Percentiles rank a stretch among this genome's conserved stretches.
Conservation (phyloP, 306 rosid genomes). For the Abrus precatorius region DNA sequence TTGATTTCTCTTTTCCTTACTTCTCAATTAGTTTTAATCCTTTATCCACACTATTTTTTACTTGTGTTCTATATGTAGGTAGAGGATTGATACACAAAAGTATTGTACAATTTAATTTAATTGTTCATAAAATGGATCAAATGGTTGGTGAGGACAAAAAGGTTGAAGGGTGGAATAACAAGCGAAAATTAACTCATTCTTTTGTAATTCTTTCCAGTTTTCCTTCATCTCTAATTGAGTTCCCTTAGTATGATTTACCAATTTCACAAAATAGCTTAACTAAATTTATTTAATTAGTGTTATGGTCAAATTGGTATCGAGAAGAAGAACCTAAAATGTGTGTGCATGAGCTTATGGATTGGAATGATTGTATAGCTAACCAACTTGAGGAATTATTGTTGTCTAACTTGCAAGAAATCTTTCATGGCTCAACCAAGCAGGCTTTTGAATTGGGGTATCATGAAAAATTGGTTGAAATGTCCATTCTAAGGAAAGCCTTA, state of each 20-base stretch:
- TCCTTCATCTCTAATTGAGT: constrained; percentile 36
- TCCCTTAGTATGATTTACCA: constrained; percentile 43
- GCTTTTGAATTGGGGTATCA: constrained; percentile 61
- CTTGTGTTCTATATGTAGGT: constrained; percentile 37
- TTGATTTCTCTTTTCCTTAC: not conserved
- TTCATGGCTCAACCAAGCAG: constrained; percentile 55
- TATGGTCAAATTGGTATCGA: constrained; percentile 34
- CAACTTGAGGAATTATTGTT: constrained; percentile 63
- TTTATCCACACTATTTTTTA: not conserved
- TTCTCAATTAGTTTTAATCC: not conserved
- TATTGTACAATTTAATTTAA: constrained; percentile 28
- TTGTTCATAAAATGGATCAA: constrained; percentile 51
- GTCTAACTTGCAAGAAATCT: constrained; percentile 60
- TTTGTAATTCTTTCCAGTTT: constrained; percentile 4
- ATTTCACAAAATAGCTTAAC: constrained; percentile 13
- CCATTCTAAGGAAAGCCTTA: constrained; percentile 60
- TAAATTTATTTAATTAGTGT: constrained; percentile 32
- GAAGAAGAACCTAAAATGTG: constrained; percentile 41
- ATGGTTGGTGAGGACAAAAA: constrained; percentile 31
- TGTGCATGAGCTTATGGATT: constrained; percentile 53
- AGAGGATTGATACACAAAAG: not conserved
- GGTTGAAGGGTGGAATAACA: constrained; percentile 49
- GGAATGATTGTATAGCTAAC: constrained; percentile 64
- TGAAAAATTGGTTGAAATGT: constrained; percentile 52
- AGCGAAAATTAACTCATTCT: constrained; percentile 52